These are phyloP conservation scores for Vararia minispora DNA, from an alignment of 768 basidiomycete species.

Conservation along the genomic window DNA sequence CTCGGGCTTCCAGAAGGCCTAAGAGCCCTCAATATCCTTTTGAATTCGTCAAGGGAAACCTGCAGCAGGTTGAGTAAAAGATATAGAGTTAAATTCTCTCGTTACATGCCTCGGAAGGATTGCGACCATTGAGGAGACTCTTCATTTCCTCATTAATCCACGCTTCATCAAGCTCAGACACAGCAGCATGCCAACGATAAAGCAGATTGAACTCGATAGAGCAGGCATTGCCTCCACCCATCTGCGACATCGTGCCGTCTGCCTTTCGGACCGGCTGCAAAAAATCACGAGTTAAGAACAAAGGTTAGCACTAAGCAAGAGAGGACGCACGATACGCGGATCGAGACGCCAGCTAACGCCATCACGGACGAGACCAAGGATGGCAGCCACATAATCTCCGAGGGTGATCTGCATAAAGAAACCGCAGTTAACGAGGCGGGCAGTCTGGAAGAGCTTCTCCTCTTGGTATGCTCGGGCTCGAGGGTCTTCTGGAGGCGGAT, in stretches of 20 bases:
- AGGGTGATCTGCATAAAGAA: slow-evolving; percentile 64
- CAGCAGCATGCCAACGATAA: slow-evolving; percentile 23
- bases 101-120: too few relatives aligned
- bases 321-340: slow-evolving; percentile 41
- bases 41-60: slow-evolving; percentile 23
- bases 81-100: slow-evolving; percentile 7
- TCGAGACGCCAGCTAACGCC: slow-evolving; percentile 56
- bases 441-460: slow-evolving; percentile 66
- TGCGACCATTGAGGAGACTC: not conserved
- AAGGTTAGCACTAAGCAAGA: not conserved
- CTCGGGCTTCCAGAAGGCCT: slow-evolving; percentile 17
- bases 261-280: not conserved
- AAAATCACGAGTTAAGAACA: not conserved
- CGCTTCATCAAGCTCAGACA: slow-evolving; percentile 3
- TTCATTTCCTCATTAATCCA: slow-evolving; percentile 6
- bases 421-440: slow-evolving; percentile 63
- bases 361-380: slow-evolving; percentile 59
- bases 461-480: slow-evolving; percentile 36
- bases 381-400: slow-evolving; percentile 63
- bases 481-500: slow-evolving; percentile 13
- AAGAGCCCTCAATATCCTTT: slow-evolving; percentile 23
- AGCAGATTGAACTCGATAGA: slow-evolving; percentile 65
- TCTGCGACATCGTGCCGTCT: too few relatives aligned
- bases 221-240: slow-evolving; percentile 66
- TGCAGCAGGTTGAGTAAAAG: slow-evolving; percentile 4